phyloP scores from a whole-genome alignment of 1,284 basidiomycete genomes.

The Ceratobasidium sp. region DNA sequence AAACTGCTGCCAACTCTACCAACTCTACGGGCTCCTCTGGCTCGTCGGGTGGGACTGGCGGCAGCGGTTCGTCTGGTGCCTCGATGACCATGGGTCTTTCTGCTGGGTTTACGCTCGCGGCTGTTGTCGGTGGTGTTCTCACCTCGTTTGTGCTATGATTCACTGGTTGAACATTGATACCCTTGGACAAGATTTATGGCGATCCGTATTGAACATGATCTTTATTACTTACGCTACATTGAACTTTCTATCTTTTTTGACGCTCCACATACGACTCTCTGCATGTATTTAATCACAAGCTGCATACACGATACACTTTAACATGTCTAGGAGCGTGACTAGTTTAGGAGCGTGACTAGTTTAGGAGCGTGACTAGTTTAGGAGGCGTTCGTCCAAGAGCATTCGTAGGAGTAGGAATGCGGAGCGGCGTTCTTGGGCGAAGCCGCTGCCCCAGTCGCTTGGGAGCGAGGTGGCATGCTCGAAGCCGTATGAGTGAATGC shows the following conservation, averaged over 20 bases:
- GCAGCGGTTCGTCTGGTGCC: slow-evolving; percentile 5
- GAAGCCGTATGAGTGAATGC: slow-evolving; percentile 33
- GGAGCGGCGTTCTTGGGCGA: slow-evolving; percentile 35
- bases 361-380: no score
- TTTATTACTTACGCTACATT: slow-evolving; percentile 37
- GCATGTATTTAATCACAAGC: slow-evolving; percentile 31
- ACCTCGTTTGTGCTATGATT: slow-evolving; percentile 36
- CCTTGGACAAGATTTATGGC: not conserved
- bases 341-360: no score
- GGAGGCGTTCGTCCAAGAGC: slow-evolving; percentile 37
- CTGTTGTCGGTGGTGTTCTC: slow-evolving; percentile 11
- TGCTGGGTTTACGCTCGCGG: slow-evolving; percentile 9
- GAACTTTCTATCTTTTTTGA: slow-evolving; percentile 8
- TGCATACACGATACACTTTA: slow-evolving; percentile 30
- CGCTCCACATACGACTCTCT: not conserved
- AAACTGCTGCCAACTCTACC: slow-evolving; percentile 15
- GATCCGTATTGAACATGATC: slow-evolving; percentile 13
- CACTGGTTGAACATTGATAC: not conserved
- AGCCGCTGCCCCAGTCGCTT: slow-evolving; percentile 38
- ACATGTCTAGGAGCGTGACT: no score
- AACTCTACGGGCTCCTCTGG: not conserved
- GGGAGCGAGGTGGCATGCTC: slow-evolving; percentile 23
- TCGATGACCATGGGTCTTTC: not conserved
- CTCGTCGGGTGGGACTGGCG: not conserved
- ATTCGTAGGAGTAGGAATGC: slow-evolving; percentile 40